phyloP scores from a whole-genome alignment of 768 basidiomycete genomes.

The Termitomyces sp. region DNA sequence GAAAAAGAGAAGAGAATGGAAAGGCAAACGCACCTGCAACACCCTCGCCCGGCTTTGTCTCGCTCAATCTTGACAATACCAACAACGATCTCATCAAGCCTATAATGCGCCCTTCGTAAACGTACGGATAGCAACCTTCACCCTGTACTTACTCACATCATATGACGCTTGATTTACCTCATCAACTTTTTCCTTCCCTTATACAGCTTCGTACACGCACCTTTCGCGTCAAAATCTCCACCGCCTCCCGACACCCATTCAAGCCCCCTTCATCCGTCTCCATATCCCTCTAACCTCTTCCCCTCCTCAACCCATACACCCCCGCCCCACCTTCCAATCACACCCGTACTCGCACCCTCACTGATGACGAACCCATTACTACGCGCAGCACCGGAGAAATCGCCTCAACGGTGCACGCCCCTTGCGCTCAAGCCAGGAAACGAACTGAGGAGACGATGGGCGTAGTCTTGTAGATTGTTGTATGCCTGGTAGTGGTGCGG shows the following conservation, averaged over 20 bases:
- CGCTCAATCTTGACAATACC: slow-evolving; percentile 89
- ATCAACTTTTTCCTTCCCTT: too few relatives aligned
- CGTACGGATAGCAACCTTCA: slow-evolving; percentile 85
- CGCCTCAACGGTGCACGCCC: slow-evolving; percentile 23
- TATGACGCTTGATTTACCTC: slow-evolving; percentile 94
- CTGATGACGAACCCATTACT: not conserved
- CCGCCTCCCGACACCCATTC: slow-evolving; percentile 75
- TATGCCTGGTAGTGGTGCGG: slow-evolving; percentile 23
- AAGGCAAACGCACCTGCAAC: slow-evolving; percentile 71
- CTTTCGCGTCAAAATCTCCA: slow-evolving; percentile 91
- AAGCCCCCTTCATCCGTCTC: slow-evolving; percentile 39
- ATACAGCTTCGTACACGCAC: slow-evolving; percentile 45
- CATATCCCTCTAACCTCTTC: slow-evolving; percentile 23
- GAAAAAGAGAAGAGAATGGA: too few relatives aligned
- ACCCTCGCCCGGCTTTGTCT: slow-evolving; percentile 67
- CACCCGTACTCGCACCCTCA: too few relatives aligned
- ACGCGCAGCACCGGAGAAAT: slow-evolving; percentile 18
- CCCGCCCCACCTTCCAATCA: slow-evolving; percentile 1
- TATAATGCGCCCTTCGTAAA: slow-evolving; percentile 88
- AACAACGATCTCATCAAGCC: slow-evolving; percentile 88
- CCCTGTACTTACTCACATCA: slow-evolving; percentile 92
- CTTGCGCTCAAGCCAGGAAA: slow-evolving; percentile 31
- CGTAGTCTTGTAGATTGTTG: slow-evolving; percentile 52
- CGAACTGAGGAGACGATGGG: slow-evolving; percentile 43
- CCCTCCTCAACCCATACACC: slow-evolving; percentile 22